Evolutionary conservation across 345 rosid genomes (phyloP).

Genomic region (Moricandia moricandioides): DNA sequence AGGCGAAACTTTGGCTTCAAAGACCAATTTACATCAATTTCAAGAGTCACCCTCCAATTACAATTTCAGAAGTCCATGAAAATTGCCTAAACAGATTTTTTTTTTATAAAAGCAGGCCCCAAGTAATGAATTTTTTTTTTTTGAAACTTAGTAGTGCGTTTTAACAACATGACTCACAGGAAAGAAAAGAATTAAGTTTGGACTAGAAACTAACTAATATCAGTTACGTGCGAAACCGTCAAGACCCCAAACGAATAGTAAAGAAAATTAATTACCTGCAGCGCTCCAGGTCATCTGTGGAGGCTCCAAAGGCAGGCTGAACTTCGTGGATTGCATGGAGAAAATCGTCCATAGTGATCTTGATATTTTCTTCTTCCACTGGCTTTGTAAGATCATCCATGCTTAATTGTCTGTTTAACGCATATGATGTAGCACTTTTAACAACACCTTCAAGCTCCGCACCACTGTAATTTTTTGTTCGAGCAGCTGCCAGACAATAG

Average conservation of each 20-base stretch:
- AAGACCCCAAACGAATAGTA: neutral
- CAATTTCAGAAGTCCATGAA: neutral
- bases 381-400: constrained; percentile 96
- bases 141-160: neutral
- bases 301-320: constrained; percentile 93
- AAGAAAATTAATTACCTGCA: constrained; percentile 68
- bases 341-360: constrained; percentile 93
- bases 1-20: neutral
- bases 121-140: too few species aligned
- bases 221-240: neutral
- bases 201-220: constrained; percentile 1
- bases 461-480: constrained; percentile 96
- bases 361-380: constrained; percentile 93
- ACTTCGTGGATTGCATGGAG: constrained; percentile 71
- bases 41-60: constrained; percentile 1
- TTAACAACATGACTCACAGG: neutral
- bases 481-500: constrained; percentile 67
- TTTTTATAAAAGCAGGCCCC: neutral
- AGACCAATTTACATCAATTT: neutral
- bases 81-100: neutral
- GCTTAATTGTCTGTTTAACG: constrained; percentile 88
- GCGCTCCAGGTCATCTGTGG: constrained; percentile 90
- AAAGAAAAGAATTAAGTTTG: neutral
- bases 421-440: constrained; percentile 96
- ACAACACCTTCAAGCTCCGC: constrained; percentile 99